Percentiles rank a stretch among this genome's conserved stretches.
phyloP scores from a whole-genome alignment of 768 basidiomycete species.

The Mycena haematopus region DNA sequence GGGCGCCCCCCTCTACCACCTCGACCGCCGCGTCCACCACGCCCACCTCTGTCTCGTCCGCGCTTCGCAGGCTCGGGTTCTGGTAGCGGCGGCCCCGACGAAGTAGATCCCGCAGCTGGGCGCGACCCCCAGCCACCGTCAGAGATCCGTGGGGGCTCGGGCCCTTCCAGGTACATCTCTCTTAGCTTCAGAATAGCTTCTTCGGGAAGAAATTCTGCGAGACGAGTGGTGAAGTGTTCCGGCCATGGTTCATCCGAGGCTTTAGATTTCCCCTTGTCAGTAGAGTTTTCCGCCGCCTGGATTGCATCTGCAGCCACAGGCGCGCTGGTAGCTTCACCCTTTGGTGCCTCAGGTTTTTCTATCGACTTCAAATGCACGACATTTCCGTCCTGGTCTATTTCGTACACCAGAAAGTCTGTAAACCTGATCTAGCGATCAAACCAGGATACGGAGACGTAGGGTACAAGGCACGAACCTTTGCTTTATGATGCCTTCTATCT shows the following conservation, averaged over 20 bases:
- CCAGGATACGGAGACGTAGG: not conserved
- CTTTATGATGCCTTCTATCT: constrained; percentile 93
- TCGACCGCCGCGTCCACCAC: constrained; percentile 50
- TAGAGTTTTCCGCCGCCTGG: constrained; percentile 9
- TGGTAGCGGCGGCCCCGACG: constrained; percentile 29
- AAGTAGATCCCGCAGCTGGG: constrained; percentile 30
- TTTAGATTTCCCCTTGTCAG: constrained; percentile 24
- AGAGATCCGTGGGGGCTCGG: constrained; percentile 73
- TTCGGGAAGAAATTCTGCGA: constrained; percentile 70
- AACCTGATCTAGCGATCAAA: constrained; percentile 60
- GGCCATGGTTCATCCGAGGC: constrained; percentile 65
- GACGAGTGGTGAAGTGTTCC: constrained; percentile 57
- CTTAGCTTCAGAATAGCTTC: constrained; percentile 68
- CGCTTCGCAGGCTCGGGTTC: constrained; percentile 37
- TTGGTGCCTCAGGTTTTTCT: constrained; percentile 66
- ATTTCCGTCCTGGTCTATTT: constrained; percentile 83
- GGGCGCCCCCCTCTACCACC: constrained; percentile 47
- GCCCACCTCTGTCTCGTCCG: constrained; percentile 46
- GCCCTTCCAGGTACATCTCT: constrained; percentile 80
- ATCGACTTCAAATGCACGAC: constrained; percentile 85
- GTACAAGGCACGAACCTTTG: constrained; percentile 70
- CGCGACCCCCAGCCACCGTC: constrained; percentile 79
- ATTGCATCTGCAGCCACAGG: constrained; percentile 26
- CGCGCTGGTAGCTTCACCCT: constrained; percentile 42
- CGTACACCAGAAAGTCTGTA: constrained; percentile 95